Conservation (phyloP, 257 asterid genomes). For the Nicotiana obtusifolia region DNA sequence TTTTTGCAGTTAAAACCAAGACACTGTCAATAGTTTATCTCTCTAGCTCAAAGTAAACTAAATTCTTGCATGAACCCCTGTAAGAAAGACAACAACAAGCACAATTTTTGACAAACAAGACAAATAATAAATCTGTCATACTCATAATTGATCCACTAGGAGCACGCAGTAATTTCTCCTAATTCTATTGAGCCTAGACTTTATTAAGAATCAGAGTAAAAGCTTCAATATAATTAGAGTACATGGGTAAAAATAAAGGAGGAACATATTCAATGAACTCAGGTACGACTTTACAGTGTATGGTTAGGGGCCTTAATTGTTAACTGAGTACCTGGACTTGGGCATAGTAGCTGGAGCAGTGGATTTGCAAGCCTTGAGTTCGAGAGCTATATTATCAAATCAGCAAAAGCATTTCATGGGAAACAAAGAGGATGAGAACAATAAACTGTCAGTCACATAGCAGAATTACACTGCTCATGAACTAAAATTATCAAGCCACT, state of each 20-base stretch:
- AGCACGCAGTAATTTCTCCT: background rate
- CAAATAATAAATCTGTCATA: background rate
- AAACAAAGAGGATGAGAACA: background rate
- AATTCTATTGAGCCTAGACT: background rate
- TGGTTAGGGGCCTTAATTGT: background rate
- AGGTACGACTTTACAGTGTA: background rate
- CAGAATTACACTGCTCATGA: background rate
- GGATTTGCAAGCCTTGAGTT: conserved; percentile 12
- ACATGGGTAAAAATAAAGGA: background rate
- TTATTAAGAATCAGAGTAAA: background rate
- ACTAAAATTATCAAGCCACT: background rate
- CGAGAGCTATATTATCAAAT: conserved; percentile 2
- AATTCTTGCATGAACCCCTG: background rate
- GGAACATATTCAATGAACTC: background rate
- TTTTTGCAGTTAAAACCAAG: background rate
- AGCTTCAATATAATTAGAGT: background rate
- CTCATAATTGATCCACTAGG: background rate
- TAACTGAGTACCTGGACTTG: conserved; percentile 9
- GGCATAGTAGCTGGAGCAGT: conserved; percentile 5
- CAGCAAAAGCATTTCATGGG: background rate
- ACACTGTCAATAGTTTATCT: background rate
- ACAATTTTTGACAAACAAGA: background rate
- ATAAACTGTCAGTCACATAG: background rate
- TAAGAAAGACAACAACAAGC: background rate
- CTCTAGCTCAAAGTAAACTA: background rate